Conservation (phyloP, 768 basidiomycete species). For the Candolleomyces aberdarensis region DNA sequence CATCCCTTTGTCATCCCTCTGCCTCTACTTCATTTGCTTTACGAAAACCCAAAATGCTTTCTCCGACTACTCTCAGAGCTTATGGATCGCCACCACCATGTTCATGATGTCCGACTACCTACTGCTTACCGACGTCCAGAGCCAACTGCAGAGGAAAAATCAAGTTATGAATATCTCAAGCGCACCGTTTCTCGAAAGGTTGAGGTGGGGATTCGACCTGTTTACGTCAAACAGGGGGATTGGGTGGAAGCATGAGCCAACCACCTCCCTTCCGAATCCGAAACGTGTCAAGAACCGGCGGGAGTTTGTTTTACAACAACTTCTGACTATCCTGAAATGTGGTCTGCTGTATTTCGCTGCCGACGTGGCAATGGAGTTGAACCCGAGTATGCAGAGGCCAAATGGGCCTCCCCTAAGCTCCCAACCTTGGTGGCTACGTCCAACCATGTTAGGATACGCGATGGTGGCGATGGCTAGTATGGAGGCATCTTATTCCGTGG, state of each 20-base stretch:
- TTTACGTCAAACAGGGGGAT: not conserved
- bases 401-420: not conserved
- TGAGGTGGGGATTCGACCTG: not conserved
- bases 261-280: not conserved
- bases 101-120: constrained; percentile 1
- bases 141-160: not conserved
- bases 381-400: not conserved
- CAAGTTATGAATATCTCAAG: not conserved
- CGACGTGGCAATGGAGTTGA: not conserved
- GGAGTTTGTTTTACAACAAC: not conserved
- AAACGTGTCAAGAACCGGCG: no score
- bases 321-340: not conserved
- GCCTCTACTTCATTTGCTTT: not conserved
- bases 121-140: not conserved
- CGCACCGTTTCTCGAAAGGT: not conserved
- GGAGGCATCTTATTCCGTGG: constrained; percentile 1
- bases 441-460: not conserved
- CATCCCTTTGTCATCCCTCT: not conserved
- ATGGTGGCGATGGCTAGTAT: not conserved
- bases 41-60: not conserved
- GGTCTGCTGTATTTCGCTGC: not conserved
- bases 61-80: not conserved
- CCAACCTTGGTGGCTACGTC: not conserved
- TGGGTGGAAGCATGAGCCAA: not conserved
- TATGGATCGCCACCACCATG: not conserved